These are phyloP conservation scores for Talaromyces piceae DNA, from an alignment of 2,329 filamentous ascomycete species.

Conservation along the genomic window DNA sequence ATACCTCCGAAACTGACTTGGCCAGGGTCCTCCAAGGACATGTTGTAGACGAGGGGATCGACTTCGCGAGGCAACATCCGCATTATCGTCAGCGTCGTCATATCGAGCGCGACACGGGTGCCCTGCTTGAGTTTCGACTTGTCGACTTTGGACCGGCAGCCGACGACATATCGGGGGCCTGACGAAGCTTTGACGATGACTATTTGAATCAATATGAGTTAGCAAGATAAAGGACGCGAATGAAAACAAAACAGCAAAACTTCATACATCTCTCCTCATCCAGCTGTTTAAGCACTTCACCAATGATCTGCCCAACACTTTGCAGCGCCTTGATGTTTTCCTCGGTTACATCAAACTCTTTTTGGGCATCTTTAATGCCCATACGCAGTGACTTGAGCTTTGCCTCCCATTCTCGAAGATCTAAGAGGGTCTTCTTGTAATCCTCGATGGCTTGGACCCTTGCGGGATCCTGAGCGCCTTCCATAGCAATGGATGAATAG, in stretches of 20 bases:
- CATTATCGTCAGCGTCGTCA: slow-evolving; percentile 99
- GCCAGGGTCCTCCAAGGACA: slow-evolving; percentile 96
- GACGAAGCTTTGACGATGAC: slow-evolving; percentile 98
- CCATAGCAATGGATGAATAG: slow-evolving; percentile 24
- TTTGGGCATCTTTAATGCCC: slow-evolving; percentile 92
- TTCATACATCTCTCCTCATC: slow-evolving; percentile 93
- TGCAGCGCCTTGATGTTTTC: slow-evolving; percentile 99
- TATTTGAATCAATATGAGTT: slow-evolving; percentile 30
- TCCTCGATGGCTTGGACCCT: slow-evolving; percentile 63
- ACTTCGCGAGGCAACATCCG: slow-evolving; percentile 98
- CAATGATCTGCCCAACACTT: slow-evolving; percentile 98
- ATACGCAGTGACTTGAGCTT: slow-evolving; percentile 91
- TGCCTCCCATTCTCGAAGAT: slow-evolving; percentile 97
- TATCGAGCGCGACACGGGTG: slow-evolving; percentile 92
- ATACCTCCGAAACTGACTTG: slow-evolving; percentile 98
- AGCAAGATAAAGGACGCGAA: slow-evolving; percentile 3
- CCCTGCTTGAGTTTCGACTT: slow-evolving; percentile 97
- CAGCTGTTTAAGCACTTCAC: slow-evolving; percentile 96
- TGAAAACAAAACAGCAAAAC: not conserved
- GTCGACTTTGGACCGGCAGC: slow-evolving; percentile 97
- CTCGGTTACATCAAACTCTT: slow-evolving; percentile 92
- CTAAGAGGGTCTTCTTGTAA: slow-evolving; percentile 75
- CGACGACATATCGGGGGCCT: slow-evolving; percentile 94
- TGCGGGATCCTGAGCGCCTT: slow-evolving; percentile 43
- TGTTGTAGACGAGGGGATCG: slow-evolving; percentile 98